Evolutionary conservation across 2,329 filamentous ascomycete species (phyloP), one percentile per base, ranked within the genome.

Genomic region (Xylaria arbuscula): DNA sequence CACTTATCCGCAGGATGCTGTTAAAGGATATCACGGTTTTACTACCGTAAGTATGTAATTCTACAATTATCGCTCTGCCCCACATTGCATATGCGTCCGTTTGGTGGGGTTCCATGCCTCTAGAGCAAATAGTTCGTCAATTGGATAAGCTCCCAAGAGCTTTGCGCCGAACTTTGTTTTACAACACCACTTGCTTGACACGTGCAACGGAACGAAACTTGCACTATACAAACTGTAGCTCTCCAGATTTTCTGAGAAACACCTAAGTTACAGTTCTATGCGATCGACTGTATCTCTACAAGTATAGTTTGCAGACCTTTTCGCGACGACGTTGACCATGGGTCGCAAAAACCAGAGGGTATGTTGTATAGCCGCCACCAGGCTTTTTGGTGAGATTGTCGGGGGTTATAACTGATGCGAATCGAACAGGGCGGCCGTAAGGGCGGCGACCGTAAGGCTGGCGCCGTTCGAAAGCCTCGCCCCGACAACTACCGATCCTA

Each of bases 401-500:
- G 10, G 55, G 56, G 22, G 22, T 22, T 38, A n/a, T 28, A 34
- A 56, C 65, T 66, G 24, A 68, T 53, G 8, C 40, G 48, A 56
- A 48, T 38, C 40, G 5, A 47, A 61, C 22, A 79, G 77, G 76
- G 76, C 48, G 75, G 76, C 66, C 76, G 76, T 65, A 78, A 73
- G 70, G 76, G 76, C 66, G 75, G 74, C 59, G 74, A 74, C 65
- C 76, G 76, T 66, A 78, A 75, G 71, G 76, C 76, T 67, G 76
- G 74, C 47, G 69, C 61, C 28, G 70, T 64, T 68, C 67, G 70
- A 54, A 72, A 67, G 53, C 67, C 72, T 68, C 76, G 80, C 38
- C 66, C 73, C 62, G 80, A 74, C 28, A 34, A 59, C 60, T 82
- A 82, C 74, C 76, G 79, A 72, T 78, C 77, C 7, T 90, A 88